These are phyloP conservation scores for Pythium grandisporangium DNA, from an alignment of 352 stramenopile species.

Conservation along the genomic window DNA sequence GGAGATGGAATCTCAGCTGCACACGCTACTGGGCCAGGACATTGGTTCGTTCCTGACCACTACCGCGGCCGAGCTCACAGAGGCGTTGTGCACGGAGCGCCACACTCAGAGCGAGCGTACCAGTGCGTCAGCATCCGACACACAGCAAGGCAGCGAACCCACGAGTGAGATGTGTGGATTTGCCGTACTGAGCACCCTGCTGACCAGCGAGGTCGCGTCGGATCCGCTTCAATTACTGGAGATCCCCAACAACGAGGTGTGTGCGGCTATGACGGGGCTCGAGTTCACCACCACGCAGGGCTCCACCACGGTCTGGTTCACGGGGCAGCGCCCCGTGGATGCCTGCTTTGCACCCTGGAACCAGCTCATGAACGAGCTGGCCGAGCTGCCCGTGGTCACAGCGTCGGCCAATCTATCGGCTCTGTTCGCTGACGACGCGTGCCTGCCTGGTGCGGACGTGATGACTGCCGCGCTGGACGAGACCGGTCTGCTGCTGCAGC, in stretches of 20 bases:
- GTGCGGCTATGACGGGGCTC: constrained; percentile 20
- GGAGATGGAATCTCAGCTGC: constrained; percentile 19
- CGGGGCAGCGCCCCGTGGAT: constrained; percentile 13
- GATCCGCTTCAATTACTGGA: constrained; percentile 19
- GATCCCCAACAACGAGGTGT: constrained; percentile 21
- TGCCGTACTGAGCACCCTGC: constrained; percentile 9
- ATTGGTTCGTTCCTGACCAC: constrained; percentile 10
- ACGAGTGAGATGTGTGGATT: constrained; percentile 18
- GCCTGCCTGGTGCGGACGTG: too few species aligned
- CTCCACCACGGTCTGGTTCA: constrained; percentile 17
- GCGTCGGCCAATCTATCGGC: too few species aligned
- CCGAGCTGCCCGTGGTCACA: constrained; percentile 19
- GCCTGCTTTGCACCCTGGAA: constrained; percentile 28
- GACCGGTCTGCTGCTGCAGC: too few species aligned
- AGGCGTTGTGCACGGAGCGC: constrained; percentile 22
- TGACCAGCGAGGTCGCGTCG: constrained; percentile 8
- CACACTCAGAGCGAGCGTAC: too few species aligned
- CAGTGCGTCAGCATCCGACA: constrained; percentile 6
- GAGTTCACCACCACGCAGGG: constrained; percentile 18
- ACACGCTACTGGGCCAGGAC: constrained; percentile 13
- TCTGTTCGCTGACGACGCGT: too few species aligned
- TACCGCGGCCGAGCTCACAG: constrained; percentile 12
- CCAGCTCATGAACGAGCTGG: constrained; percentile 20
- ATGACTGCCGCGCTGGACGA: too few species aligned
- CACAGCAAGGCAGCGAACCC: constrained; percentile 1